phyloP scores from a whole-genome alignment of 1,139 yeast species.

The Yamadazyma pseudoaaseri region DNA sequence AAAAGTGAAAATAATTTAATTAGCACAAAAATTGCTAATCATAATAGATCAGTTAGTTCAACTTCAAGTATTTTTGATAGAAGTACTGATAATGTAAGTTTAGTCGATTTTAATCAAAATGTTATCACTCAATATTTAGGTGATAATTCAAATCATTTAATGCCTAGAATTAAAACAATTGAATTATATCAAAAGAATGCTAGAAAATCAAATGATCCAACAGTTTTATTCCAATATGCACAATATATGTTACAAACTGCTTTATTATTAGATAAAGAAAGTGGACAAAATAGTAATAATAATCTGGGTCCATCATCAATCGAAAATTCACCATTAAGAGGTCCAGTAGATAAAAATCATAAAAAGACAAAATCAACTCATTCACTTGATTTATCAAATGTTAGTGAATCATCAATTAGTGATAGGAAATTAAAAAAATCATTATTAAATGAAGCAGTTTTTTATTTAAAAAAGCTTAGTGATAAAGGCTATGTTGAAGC shows the following conservation, averaged over 20 bases:
- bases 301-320: constrained; percentile 16
- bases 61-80: constrained; percentile 37
- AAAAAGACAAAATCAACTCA: constrained; percentile 18
- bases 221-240: constrained; percentile 83
- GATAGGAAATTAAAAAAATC: constrained; percentile 41
- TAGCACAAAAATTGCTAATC: constrained; percentile 24
- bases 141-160: constrained; percentile 46
- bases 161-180: constrained; percentile 83
- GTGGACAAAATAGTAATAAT: neutral
- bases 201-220: constrained; percentile 80
- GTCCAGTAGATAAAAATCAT: constrained; percentile 14
- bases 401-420: constrained; percentile 20
- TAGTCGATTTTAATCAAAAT: constrained; percentile 43
- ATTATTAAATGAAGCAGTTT: constrained; percentile 73
- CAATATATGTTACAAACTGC: constrained; percentile 90
- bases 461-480: constrained; percentile 67
- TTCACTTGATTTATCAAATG: constrained; percentile 22
- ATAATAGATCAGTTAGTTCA: constrained; percentile 40
- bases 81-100: constrained; percentile 29
- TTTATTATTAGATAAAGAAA: constrained; percentile 45
- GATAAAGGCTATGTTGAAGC: constrained; percentile 88
- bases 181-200: constrained; percentile 87
- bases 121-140: constrained; percentile 55
- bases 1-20: constrained; percentile 31
- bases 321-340: constrained; percentile 27